A percentile compares a stretch with the other conserved stretches of the same genome.
Conservation (phyloP, 2,329 filamentous ascomycete genomes). For the Emergomyces pasteurianus region DNA sequence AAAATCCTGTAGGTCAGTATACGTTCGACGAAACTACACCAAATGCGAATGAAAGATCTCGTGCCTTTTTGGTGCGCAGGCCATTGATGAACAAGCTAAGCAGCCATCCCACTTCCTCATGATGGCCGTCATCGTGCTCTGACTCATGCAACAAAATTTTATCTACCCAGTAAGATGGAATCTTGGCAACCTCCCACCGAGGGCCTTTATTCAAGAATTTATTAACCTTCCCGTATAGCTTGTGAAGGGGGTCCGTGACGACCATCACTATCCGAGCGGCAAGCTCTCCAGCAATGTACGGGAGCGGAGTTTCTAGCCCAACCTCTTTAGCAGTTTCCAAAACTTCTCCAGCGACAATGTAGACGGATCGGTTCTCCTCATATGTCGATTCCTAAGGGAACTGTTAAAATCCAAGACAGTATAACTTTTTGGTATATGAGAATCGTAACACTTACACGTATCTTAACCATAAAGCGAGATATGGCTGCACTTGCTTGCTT, state of each 20-base stretch:
- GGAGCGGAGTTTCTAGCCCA: conserved; percentile 48
- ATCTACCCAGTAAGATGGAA: conserved; percentile 50
- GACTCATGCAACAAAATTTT: conserved; percentile 64
- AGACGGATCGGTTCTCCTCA: conserved; percentile 64
- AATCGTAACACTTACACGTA: conserved; percentile 16
- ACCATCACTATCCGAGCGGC: conserved; percentile 58
- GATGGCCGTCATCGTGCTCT: conserved; percentile 59
- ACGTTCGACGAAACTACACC: background rate
- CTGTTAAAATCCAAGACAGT: background rate
- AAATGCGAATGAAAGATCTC: conserved; percentile 4
- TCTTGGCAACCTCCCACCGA: conserved; percentile 51
- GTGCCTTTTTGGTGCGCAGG: conserved; percentile 43
- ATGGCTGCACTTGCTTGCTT: conserved; percentile 50
- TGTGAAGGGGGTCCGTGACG: conserved; percentile 63
- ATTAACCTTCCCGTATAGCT: conserved; percentile 78
- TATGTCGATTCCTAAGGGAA: conserved; percentile 51
- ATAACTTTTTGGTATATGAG: background rate
- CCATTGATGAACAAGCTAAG: conserved; percentile 58
- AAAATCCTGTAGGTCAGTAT: background rate
- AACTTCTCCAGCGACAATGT: conserved; percentile 68
- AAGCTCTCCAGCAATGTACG: conserved; percentile 66
- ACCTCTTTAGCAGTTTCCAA: conserved; percentile 56
- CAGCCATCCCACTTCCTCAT: conserved; percentile 63
- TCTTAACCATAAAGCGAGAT: conserved; percentile 35
- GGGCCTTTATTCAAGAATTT: conserved; percentile 68